A percentile compares a stretch with the other conserved stretches of the same genome.
Conservation (phyloP, 306 rosid species). For the Herpetospermum pedunculosum region DNA sequence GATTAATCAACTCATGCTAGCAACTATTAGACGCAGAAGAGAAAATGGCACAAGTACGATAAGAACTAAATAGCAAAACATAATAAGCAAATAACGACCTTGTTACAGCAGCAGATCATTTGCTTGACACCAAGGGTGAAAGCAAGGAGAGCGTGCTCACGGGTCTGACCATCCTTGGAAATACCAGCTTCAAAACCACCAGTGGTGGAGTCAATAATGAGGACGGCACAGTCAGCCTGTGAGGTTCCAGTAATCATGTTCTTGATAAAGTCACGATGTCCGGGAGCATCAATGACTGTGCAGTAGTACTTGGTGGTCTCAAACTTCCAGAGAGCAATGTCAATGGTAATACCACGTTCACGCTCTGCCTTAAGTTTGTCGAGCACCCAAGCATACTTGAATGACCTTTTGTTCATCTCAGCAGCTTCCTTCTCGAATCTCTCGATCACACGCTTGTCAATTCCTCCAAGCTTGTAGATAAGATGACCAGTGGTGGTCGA, state of each 20-base stretch:
- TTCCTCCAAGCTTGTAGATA: slow-evolving; percentile 21
- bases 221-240: slow-evolving; percentile 33
- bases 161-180: slow-evolving; percentile 18
- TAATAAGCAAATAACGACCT: neutral
- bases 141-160: slow-evolving; percentile 18
- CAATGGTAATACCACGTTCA: slow-evolving; percentile 19
- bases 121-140: slow-evolving; percentile 17
- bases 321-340: slow-evolving; percentile 15
- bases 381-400: slow-evolving; percentile 16
- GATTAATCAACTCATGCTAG: neutral
- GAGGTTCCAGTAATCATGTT: slow-evolving; percentile 48
- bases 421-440: slow-evolving; percentile 19
- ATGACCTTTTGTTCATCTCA: slow-evolving; percentile 19
- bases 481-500: slow-evolving; percentile 18
- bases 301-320: slow-evolving; percentile 34
- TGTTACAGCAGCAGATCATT: slow-evolving; percentile 19
- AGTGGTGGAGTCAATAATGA: slow-evolving; percentile 18
- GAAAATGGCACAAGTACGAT: neutral
- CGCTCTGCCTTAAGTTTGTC: slow-evolving; percentile 19
- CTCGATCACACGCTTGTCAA: slow-evolving; percentile 21
- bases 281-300: slow-evolving; percentile 45
- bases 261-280: slow-evolving; percentile 27
- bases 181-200: slow-evolving; percentile 19
- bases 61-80: neutral
- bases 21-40: neutral